Base-by-base conservation (phyloP, 495 filamentous ascomycete species). In the Neurospora sp. region DNA sequence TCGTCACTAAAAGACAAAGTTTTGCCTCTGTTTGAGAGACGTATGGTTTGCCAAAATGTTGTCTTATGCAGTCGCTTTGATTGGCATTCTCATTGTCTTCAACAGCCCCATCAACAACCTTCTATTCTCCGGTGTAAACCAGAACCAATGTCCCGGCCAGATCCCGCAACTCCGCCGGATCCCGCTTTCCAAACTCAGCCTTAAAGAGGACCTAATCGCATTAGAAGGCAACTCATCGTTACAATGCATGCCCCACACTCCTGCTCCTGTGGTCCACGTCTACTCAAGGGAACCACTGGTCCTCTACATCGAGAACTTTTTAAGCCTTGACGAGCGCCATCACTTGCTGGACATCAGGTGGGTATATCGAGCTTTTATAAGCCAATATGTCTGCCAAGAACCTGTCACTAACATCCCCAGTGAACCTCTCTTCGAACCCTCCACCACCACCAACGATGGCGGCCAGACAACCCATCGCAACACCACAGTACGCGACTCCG, bases 291-390 rank as follows among this genome's bases (percentile, higher is more conserved):
- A 80, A 40, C 84, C 83, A 20, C 72, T 85, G 37, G 84, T 85
- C 1, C 74, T 86, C 8, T 86, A 86, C 71, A 77, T 86, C 27
- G 84, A 86, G 76, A 79, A 82, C 68, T 85, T 86, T 44, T 40
- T 86, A 42, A 75, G 77, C 4, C 35, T 39, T 16, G 74, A 76
- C 4, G 84, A 85, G 69, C 77, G 79, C 65, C 69, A 73, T 9
- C 83, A 85, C 71, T 72, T 85, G 20, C 74, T 85, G 9, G 80
- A 85, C 37, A 84, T 84, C 22, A 85, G 84, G 84, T 84, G 18
- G 1, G 73, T 48, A 27, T 4, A 20, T 20, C 45, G 45, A 48
- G 45, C 18, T n/a, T 3, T 20, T 35, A 35, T 35, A 35, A 35
- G 38, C 38, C 38, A 38, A 38, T 22, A 37, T 16, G 38, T 38